Base-by-base conservation (phyloP, 768 basidiomycete genomes). In the Kwoniella sp. region DNA sequence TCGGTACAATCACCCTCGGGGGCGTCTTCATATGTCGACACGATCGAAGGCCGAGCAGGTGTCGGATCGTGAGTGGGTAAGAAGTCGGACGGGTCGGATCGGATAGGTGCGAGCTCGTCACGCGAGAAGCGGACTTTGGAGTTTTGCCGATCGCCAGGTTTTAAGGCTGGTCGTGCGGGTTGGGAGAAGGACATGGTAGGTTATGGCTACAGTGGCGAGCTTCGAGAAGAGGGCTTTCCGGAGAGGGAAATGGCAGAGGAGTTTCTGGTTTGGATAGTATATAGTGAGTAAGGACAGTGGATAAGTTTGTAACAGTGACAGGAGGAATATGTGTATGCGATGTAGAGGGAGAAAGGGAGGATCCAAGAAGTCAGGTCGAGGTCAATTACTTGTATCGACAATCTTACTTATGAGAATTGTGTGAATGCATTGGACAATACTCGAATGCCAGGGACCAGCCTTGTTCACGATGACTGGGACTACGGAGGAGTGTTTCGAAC, bases 111-210 rank as follows among this genome's bases (percentile, higher is more conserved):
- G 22, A 68, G 60, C 13, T 72, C 71, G 24, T 63, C 65, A 5
- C 71, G 65, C 25, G 63, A 65, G 64, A 73, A 73, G 1, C 71
- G 59, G 40, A 73, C 71, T 49, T 64, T 65, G 10, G 68, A 70
- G 22, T 60, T 24, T 51, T 57, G 55, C 9, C 70, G 50, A 51
- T 67, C 66, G 46, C 61, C 56, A 19, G 66, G 55, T 49, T 68
- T 68, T 12, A 71, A 46, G 9, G 61, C 64, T 3, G 70, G 70
- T 12, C 70, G 70, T 10, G 61, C 19, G 5, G 70, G 67, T 29
- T 60, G 49, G 2, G 67, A 56, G 63, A 71, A n/a, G 40, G 22
- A 55, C 15, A 55, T 63, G 61, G 17, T 37, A n/a, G 22, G 10
- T 49, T 33, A 47, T 47, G 46, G 46, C 19, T 8, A 17, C 46